A percentile compares a stretch with the other conserved stretches of the same genome.
These are phyloP conservation scores for Rachicladosporium sp. DNA, from an alignment of 2,329 filamentous ascomycete genomes.

Conservation along the genomic window DNA sequence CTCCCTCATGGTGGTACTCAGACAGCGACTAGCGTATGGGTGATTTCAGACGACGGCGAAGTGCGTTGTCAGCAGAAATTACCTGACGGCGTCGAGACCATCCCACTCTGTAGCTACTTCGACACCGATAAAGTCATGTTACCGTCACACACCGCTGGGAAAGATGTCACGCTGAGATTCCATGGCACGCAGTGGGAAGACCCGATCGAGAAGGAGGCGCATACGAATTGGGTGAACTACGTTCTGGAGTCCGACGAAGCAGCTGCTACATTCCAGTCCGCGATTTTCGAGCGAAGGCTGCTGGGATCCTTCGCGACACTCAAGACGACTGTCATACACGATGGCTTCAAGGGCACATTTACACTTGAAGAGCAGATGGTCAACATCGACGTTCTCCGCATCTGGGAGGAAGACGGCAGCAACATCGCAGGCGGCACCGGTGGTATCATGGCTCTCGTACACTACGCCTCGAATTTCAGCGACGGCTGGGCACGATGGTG, in stretches of 20 bases:
- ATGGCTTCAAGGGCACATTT: slow-evolving; percentile 29
- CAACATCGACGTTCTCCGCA: slow-evolving; percentile 33
- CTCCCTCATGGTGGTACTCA: slow-evolving; percentile 23
- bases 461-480: slow-evolving; percentile 32
- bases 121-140: slow-evolving; percentile 32
- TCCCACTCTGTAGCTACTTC: slow-evolving; percentile 36
- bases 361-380: slow-evolving; percentile 37
- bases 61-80: slow-evolving; percentile 33
- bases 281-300: slow-evolving; percentile 33
- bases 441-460: slow-evolving; percentile 33
- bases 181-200: slow-evolving; percentile 27
- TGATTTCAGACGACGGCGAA: slow-evolving; percentile 30
- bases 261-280: slow-evolving; percentile 32
- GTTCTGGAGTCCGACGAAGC: slow-evolving; percentile 23
- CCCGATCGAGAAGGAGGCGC: slow-evolving; percentile 21
- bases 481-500: slow-evolving; percentile 34
- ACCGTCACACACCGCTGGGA: slow-evolving; percentile 12
- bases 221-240: slow-evolving; percentile 35
- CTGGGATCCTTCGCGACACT: slow-evolving; percentile 31
- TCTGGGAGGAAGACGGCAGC: slow-evolving; percentile 33
- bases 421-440: slow-evolving; percentile 21
- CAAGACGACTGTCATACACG: slow-evolving; percentile 33
- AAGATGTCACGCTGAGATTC: slow-evolving; percentile 27
- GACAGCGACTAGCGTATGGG: slow-evolving; percentile 34
- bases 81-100: slow-evolving; percentile 27